Percentiles rank a stretch among this genome's conserved stretches.
These are phyloP conservation scores for Rhynchospora tenuis DNA, from an alignment of 176 grass and related monocot genomes.

Conservation along the genomic window DNA sequence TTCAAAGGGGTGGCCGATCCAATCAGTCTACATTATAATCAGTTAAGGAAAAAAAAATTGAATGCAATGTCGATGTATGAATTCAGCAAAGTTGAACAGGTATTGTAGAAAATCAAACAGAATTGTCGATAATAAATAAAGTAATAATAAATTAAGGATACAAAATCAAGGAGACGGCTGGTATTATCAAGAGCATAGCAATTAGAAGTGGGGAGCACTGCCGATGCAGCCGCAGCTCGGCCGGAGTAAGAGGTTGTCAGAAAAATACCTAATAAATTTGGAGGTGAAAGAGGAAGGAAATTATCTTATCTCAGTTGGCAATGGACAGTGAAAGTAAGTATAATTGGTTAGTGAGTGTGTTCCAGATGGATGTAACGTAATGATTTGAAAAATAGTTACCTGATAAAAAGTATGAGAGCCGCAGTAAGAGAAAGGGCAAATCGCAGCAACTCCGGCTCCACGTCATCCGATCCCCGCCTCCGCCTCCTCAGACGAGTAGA, in stretches of 20 bases:
- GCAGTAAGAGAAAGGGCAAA: too few relatives aligned
- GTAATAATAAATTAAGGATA: constrained; percentile 57
- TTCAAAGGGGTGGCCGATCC: constrained; percentile 53
- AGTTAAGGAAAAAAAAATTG: constrained; percentile 48
- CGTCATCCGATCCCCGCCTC: too few relatives aligned
- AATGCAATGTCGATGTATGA: constrained; percentile 23
- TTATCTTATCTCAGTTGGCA: not conserved
- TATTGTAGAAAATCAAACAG: not conserved
- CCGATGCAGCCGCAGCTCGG: constrained; percentile 14
- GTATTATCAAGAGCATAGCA: constrained; percentile 76
- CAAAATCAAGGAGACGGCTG: constrained; percentile 87
- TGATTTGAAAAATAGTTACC: too few relatives aligned
- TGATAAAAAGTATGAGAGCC: too few relatives aligned
- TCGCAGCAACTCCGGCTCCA: too few relatives aligned
- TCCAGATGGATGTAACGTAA: too few relatives aligned
- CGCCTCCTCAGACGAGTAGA: too few relatives aligned
- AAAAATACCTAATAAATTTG: constrained; percentile 27
- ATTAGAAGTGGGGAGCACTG: constrained; percentile 59
- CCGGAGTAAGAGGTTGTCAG: constrained; percentile 26
- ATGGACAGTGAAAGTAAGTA: too few relatives aligned
- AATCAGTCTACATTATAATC: constrained; percentile 51
- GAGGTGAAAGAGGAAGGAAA: constrained; percentile 13
- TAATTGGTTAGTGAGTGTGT: too few relatives aligned
- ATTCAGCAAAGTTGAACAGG: not conserved
- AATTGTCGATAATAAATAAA: not conserved